These are phyloP conservation scores for Medicago ruthenica DNA, from an alignment of 306 rosid genomes.

Conservation along the genomic window DNA sequence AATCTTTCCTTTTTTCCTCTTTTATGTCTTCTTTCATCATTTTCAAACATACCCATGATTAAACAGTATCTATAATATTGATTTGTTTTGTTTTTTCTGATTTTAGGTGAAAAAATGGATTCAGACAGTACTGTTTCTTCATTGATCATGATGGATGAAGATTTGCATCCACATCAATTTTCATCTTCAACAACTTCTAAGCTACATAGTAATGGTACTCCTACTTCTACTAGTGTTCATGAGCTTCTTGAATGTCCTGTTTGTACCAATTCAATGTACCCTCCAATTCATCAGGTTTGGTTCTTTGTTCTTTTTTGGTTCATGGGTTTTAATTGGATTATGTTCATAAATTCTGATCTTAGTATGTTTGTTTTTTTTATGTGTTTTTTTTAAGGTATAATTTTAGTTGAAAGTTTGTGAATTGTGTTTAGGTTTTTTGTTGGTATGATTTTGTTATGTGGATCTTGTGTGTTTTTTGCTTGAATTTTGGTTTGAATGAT, in stretches of 20 bases:
- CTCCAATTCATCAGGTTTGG: slow-evolving; percentile 81
- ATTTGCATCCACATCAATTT: slow-evolving; percentile 58
- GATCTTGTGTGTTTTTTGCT: slow-evolving; percentile 35
- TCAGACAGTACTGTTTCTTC: slow-evolving; percentile 50
- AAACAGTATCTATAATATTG: slow-evolving; percentile 10
- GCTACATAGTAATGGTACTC: slow-evolving; percentile 51
- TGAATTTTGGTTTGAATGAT: slow-evolving; percentile 36
- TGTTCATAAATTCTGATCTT: slow-evolving; percentile 4
- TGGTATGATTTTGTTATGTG: slow-evolving; percentile 20
- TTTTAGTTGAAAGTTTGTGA: not conserved
- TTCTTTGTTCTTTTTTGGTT: slow-evolving; percentile 38
- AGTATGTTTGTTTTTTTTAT: not conserved
- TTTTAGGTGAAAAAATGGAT: slow-evolving; percentile 59
- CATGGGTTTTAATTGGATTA: slow-evolving; percentile 19
- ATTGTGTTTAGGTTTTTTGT: not conserved
- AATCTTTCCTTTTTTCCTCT: slow-evolving; percentile 21
- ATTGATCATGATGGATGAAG: slow-evolving; percentile 62
- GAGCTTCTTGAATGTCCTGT: slow-evolving; percentile 89
- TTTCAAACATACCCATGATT: slow-evolving; percentile 12
- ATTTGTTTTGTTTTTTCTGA: not conserved
- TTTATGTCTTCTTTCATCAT: not conserved
- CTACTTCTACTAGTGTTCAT: slow-evolving; percentile 66
- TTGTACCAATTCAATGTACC: slow-evolving; percentile 82
- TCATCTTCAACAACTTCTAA: slow-evolving; percentile 60
- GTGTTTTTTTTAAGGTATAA: not conserved